Conservation (phyloP, 192 early-diverging fungal species). For the Cladochytrium replicatum region DNA sequence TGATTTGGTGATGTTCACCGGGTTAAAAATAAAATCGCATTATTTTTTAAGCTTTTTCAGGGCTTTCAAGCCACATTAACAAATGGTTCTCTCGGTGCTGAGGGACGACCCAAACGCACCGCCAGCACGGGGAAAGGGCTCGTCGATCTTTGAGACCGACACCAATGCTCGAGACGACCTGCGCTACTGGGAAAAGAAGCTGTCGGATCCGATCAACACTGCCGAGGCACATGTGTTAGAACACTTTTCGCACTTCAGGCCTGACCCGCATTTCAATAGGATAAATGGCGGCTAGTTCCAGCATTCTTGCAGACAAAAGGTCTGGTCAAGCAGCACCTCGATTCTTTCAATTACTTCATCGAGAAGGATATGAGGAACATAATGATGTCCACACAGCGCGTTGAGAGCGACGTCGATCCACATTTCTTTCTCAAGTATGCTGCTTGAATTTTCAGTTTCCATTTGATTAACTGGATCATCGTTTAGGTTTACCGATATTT, state of each 20-base stretch:
- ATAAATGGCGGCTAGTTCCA: slow-evolving; percentile 97
- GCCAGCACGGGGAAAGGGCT: slow-evolving; percentile 33
- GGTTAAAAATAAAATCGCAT: too few species aligned
- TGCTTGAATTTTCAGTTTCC: background rate
- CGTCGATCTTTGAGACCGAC: slow-evolving; percentile 43
- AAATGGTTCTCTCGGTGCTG: too few species aligned
- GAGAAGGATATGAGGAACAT: slow-evolving; percentile 92
- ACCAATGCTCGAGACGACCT: slow-evolving; percentile 40
- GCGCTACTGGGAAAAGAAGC: slow-evolving; percentile 39
- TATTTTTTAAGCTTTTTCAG: too few species aligned
- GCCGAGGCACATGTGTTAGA: slow-evolving; percentile 32
- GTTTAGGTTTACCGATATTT: slow-evolving; percentile 72
- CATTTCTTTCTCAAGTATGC: slow-evolving; percentile 74
- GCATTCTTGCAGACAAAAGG: slow-evolving; percentile 96
- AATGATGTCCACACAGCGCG: slow-evolving; percentile 78
- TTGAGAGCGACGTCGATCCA: slow-evolving; percentile 89
- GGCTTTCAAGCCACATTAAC: too few species aligned
- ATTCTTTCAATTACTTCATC: slow-evolving; percentile 99
- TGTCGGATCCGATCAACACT: slow-evolving; percentile 46
- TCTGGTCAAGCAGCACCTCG: slow-evolving; percentile 96
- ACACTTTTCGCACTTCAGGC: background rate
- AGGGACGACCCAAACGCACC: too few species aligned
- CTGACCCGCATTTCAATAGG: slow-evolving; percentile 32
- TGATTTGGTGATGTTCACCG: too few species aligned
- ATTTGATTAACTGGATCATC: background rate